A percentile compares a stretch with the other conserved stretches of the same genome.
These are phyloP conservation scores for Suillus americanus DNA, from an alignment of 768 basidiomycete species.

Conservation along the genomic window DNA sequence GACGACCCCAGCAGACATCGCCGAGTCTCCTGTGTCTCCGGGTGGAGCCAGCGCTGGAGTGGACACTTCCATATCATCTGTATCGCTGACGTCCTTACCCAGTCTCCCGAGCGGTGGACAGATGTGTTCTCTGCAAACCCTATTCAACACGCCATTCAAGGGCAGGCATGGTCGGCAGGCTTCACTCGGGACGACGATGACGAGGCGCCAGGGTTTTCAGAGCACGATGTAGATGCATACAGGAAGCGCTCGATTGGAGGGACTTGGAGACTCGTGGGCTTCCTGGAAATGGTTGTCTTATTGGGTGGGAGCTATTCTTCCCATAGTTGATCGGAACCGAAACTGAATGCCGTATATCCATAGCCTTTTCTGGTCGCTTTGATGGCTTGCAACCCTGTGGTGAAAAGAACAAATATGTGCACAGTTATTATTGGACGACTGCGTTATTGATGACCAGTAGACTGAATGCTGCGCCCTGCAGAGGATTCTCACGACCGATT, in stretches of 20 bases:
- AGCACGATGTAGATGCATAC: slow-evolving; percentile 94
- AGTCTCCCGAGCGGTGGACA: slow-evolving; percentile 21
- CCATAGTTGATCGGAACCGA: slow-evolving; percentile 1
- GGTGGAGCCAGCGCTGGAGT: slow-evolving; percentile 46
- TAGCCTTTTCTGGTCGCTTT: not conserved
- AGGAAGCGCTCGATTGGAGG: slow-evolving; percentile 86
- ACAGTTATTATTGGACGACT: not conserved
- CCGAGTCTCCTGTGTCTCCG: slow-evolving; percentile 44
- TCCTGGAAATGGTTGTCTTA: slow-evolving; percentile 22
- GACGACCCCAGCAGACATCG: slow-evolving; percentile 46
- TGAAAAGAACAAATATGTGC: not conserved
- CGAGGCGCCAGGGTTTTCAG: slow-evolving; percentile 87
- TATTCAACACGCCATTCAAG: slow-evolving; percentile 63
- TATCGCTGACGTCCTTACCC: slow-evolving; percentile 23
- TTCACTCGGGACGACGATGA: slow-evolving; percentile 88
- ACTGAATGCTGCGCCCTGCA: not conserved
- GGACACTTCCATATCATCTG: slow-evolving; percentile 23
- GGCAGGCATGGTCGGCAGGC: slow-evolving; percentile 50
- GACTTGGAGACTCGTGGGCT: slow-evolving; percentile 34
- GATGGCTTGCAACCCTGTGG: not conserved
- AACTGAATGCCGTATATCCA: not conserved
- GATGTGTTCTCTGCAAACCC: slow-evolving; percentile 27
- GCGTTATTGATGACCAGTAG: not conserved
- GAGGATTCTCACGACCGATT: too few species aligned
- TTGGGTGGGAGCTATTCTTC: slow-evolving; percentile 8